Evolutionary conservation across 306 rosid species (phyloP), one percentile per base, ranked within the genome.

Genomic region (Trichosanthes truncata): DNA sequence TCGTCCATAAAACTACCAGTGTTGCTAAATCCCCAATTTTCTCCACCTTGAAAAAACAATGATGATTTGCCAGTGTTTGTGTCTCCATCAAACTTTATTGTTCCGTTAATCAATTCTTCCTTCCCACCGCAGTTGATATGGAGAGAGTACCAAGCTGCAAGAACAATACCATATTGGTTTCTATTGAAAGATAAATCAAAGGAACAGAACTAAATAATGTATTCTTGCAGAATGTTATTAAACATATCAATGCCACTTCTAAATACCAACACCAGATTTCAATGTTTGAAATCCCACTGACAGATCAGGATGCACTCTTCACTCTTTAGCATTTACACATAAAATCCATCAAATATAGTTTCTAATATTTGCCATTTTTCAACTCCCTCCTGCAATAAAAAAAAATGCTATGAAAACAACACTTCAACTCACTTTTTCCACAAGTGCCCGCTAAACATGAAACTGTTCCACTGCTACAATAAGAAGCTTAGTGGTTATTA

Each of bases 61-160:
- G 93, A 83, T 9, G 86, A 31, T 57, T 84, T 88, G 21, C 43
- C 82, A 1, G 0, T 4, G 66, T 60, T 63, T 52, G 38, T 33
- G 79, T 89, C 91, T 20, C 25, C 88, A 17, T 87, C 90, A 79
- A 81, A 91, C 46, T 38, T 36, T 65, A 48, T 81, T 46, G 40
- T 72, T 46, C 60, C 78, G 53, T 51, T 68, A 3, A 60, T 40
- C 3, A 61, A 80, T 66, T 48, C 62, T 14, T 9, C n/a, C 7
- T 6, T 71, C 29, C 93, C 91, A 4, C 96, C 93, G 66, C 91
- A 85, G 48, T 89, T 89, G 76, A 91, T 89, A 69, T 74, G 86
- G 71, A 88, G 77, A 80, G 86, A 87, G 79, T 86, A 87, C 57
- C n/a, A 66, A 33, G 23, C 90, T 86, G 82, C 4, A 77, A 78